Base-by-base conservation (phyloP, 1,284 basidiomycete genomes). In the Sphaerobolus stellatus region DNA sequence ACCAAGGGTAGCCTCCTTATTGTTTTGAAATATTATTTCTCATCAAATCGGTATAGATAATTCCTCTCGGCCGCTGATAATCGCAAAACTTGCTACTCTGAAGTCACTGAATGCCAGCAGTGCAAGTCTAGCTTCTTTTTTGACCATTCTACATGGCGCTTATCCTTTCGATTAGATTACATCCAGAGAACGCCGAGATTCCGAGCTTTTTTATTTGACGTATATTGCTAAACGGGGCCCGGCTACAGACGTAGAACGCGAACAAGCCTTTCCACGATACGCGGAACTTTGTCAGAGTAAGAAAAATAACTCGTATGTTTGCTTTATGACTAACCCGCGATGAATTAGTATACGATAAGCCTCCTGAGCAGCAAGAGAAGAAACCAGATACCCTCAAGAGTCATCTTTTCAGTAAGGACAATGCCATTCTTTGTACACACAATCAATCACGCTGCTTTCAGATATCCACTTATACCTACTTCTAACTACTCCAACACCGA, bases 121-220 rank as follows among this genome's bases (percentile, higher is more conserved):
- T 55, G 89, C 91, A 68, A 62, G 81, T 71, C 56, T 4, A 16
- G 14, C 5, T 30, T 9, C 14, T 34, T 22, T 7, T 28, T 9
- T 20, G 44, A 24, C 6, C 29, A 48, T 22, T 33, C 20, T 16
- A 6, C 36, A 41, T 54, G 18, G 20, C 11, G 34, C 18, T 24
- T 45, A 54, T 49, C 50, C 36, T 30, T 48, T 58, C n/a, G n/a
- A n/a, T 46, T 64, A 92, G 86, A 81, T 95, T 50, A 80, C 84
- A 4, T 54, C 69, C 7, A 82, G 80, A 58, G 93, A 96, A 66
- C 78, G 95, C 33, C 76, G 71, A n/a, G 95, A 98, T 64, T 85
- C 88, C 48, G 94, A 98, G 70, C 70, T 92, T 38, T 91, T 88
- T 66, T 96, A 94, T 70, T 74, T 95, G 50, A 85, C 85, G 31